These are phyloP conservation scores for Lecanicillium sp. DNA, from an alignment of 2,329 filamentous ascomycete species.

Conservation along the genomic window DNA sequence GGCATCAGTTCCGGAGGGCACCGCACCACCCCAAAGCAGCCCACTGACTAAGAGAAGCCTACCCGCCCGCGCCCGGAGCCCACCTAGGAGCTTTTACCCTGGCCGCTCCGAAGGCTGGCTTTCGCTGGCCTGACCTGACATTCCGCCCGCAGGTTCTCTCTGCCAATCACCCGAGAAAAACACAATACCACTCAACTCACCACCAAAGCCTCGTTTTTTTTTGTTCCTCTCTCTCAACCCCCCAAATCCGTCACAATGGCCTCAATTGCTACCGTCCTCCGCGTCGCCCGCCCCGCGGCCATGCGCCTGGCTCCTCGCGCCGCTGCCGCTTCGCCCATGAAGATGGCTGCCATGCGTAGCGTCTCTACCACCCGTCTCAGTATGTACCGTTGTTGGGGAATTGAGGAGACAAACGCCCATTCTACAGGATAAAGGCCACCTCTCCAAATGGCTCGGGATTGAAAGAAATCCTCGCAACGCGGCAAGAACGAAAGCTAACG, in stretches of 20 bases:
- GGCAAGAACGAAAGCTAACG: too few relatives aligned
- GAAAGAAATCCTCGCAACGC: too few relatives aligned
- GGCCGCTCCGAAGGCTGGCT: too few relatives aligned
- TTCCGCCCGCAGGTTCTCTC: not conserved
- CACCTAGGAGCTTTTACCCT: not conserved
- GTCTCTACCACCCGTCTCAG: constrained; percentile 32
- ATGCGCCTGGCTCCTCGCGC: constrained; percentile 31
- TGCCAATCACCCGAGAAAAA: too few relatives aligned
- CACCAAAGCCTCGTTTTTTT: too few relatives aligned
- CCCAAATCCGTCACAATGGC: constrained; percentile 38
- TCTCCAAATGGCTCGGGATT: too few relatives aligned
- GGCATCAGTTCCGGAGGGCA: constrained; percentile 4
- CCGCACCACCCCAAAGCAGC: constrained; percentile 1
- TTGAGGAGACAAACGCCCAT: too few relatives aligned
- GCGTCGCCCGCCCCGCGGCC: constrained; percentile 39
- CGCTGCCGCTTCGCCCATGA: constrained; percentile 19
- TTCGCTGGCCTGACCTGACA: not conserved
- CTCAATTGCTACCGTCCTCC: constrained; percentile 51
- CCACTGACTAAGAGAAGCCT: not conserved
- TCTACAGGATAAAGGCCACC: too few relatives aligned
- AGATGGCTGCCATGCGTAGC: constrained; percentile 29
- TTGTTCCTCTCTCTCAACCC: constrained; percentile 1
- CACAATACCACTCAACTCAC: too few relatives aligned
- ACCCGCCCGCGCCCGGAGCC: not conserved
- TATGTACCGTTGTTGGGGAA: constrained; percentile 18